Evolutionary conservation across 202 grass and related monocot species (phyloP), one percentile per base, ranked within the genome.

Genomic region (Cymbopogon flexuosus): DNA sequence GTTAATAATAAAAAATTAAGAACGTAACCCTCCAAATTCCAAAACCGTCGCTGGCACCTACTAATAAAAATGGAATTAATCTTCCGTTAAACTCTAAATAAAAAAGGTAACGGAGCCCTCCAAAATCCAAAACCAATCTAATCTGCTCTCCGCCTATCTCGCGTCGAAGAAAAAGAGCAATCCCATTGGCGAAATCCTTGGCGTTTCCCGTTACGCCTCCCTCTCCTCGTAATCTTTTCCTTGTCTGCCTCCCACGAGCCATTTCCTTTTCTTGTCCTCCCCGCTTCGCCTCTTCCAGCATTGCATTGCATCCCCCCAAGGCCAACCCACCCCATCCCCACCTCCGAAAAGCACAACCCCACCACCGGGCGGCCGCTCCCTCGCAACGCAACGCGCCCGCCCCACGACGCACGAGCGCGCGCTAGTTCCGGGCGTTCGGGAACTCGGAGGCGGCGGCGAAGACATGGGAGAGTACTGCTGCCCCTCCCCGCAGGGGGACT

Each of bases 401-500:
- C 42, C 62, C 77, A 54, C 62, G 30, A 46, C 42, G n/a, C 77
- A 69, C 64, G 70, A 35, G 68, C 42, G 49, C 70, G 63, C 63
- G 45, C 63, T 27, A 1, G 27, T 27, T 79, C 77, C 77, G 77
- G 54, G 37, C 23, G 64, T 57, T 79, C 77, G 33, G 77, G 64
- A 79, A 58, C 62, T 21, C 29, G 45, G 41, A 41, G 35, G 36
- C 39, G 73, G 59, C 75, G 75, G 41, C 41, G 61, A 5, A 64
- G 47, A 2, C 77, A 92, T 92, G 91, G 91, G 91, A 8, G 88
- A 90, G 83, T 93, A 62, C 73, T 79, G 47, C 73, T 79, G 47
- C 46, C 10, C 65, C 16, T 14, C 52, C 2, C 46, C 70, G 5
- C 59, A 75, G 51, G 79, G 23, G 10, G 70, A 42, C 27, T 13